Conservation (phyloP, 352 stramenopile species). For the Phytopythium sindhum region DNA sequence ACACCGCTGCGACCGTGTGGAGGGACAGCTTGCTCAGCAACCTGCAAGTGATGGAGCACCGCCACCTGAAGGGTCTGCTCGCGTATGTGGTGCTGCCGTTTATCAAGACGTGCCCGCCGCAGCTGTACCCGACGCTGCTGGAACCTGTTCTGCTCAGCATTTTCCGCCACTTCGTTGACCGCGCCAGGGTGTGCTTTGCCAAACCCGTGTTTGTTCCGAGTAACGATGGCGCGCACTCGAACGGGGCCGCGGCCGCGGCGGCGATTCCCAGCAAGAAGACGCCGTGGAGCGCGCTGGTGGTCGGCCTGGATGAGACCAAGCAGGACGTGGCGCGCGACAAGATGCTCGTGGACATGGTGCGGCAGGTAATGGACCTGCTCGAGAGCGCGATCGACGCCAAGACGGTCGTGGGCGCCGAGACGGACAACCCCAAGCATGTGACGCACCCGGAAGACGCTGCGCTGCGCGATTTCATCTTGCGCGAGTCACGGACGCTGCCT, state of each 20-base stretch:
- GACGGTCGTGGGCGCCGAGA: slow-evolving; percentile 65
- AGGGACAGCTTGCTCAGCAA: slow-evolving; percentile 65
- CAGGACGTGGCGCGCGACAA: slow-evolving; percentile 67
- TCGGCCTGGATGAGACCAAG: slow-evolving; percentile 66
- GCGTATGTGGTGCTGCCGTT: slow-evolving; percentile 76
- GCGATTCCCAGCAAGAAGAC: slow-evolving; percentile 18
- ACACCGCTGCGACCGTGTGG: slow-evolving; percentile 38
- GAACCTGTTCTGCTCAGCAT: slow-evolving; percentile 55
- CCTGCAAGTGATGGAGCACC: slow-evolving; percentile 67
- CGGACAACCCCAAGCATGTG: slow-evolving; percentile 74
- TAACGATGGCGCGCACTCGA: slow-evolving; percentile 7
- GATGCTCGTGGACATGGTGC: slow-evolving; percentile 67
- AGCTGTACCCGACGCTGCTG: slow-evolving; percentile 54
- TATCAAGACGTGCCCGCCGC: slow-evolving; percentile 59
- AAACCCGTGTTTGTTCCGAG: slow-evolving; percentile 10
- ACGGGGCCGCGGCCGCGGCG: neutral
- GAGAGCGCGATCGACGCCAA: slow-evolving; percentile 72
- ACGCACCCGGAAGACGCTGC: slow-evolving; percentile 53
- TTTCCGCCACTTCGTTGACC: slow-evolving; percentile 55
- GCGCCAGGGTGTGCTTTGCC: slow-evolving; percentile 38
- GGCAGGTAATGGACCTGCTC: slow-evolving; percentile 69
- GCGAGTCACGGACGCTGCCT: slow-evolving; percentile 37
- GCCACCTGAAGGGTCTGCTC: slow-evolving; percentile 60
- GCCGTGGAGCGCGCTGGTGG: slow-evolving; percentile 47
- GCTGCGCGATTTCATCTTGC: slow-evolving; percentile 62